Conservation (phyloP, 805 yeast genomes). For the Pachysolen tannophilus region DNA sequence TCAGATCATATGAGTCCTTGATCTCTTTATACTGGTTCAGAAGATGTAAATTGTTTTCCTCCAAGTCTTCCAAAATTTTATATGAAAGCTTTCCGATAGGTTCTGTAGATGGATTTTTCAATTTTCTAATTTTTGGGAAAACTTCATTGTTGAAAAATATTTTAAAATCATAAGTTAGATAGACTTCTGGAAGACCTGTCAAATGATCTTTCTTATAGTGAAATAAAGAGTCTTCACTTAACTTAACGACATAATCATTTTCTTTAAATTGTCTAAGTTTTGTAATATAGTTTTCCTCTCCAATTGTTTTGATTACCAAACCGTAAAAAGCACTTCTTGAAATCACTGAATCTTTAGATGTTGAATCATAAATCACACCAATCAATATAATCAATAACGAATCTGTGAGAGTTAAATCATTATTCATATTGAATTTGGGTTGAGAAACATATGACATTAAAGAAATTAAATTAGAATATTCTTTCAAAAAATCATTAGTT, state of each 20-base stretch:
- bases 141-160: conserved; percentile 62
- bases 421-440: conserved; percentile 27
- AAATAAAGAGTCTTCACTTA: conserved; percentile 40
- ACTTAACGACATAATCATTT: conserved; percentile 43
- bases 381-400: conserved; percentile 66
- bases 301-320: conserved; percentile 62
- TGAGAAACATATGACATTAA: conserved; percentile 58
- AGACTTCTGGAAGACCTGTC: conserved; percentile 83
- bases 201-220: conserved; percentile 50
- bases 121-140: conserved; percentile 50
- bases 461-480: conserved; percentile 57
- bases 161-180: conserved; percentile 58
- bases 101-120: conserved; percentile 69
- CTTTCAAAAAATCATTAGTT: conserved; percentile 66
- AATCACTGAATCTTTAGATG: conserved; percentile 51
- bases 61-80: conserved; percentile 45
- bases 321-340: conserved; percentile 52
- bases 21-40: conserved; percentile 11
- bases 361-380: conserved; percentile 77
- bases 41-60: conserved; percentile 21
- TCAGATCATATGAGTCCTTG: conserved; percentile 13
- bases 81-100: conserved; percentile 62
- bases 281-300: conserved; percentile 70
- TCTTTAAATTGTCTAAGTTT: conserved; percentile 70
- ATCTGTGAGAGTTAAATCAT: conserved; percentile 51